Evolutionary conservation across 192 early-diverging fungal genomes (phyloP).

Genomic region (Podila epicladia): DNA sequence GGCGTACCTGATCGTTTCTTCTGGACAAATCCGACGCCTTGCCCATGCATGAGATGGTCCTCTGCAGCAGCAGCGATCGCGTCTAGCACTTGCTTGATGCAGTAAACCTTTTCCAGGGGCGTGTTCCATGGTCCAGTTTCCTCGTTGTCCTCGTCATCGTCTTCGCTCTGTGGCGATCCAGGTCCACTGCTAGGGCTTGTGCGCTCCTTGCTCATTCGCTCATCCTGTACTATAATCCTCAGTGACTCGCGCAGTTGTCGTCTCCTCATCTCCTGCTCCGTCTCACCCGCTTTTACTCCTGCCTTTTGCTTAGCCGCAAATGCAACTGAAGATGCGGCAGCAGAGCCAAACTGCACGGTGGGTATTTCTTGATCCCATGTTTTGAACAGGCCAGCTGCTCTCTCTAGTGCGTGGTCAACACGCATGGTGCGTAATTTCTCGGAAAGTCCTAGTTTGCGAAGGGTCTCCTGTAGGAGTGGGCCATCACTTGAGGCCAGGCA

Average conservation of each 20-base stretch:
- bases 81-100: slow-evolving; percentile 58
- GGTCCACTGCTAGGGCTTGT: neutral
- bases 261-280: slow-evolving; percentile 34
- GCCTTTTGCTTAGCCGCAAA: too few relatives aligned
- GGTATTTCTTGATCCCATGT: slow-evolving; percentile 37
- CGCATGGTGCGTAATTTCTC: slow-evolving; percentile 39
- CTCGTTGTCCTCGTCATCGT: slow-evolving; percentile 21
- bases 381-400: slow-evolving; percentile 40
- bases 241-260: slow-evolving; percentile 41
- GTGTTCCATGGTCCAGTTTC: slow-evolving; percentile 45
- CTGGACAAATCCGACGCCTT: slow-evolving; percentile 31
- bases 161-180: neutral
- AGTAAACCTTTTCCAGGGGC: slow-evolving; percentile 58
- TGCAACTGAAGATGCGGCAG: too few relatives aligned
- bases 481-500: slow-evolving; percentile 48
- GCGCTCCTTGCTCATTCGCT: slow-evolving; percentile 20
- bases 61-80: slow-evolving; percentile 53
- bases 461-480: slow-evolving; percentile 38
- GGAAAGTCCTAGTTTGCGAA: slow-evolving; percentile 45
- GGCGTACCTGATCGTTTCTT: slow-evolving; percentile 30
- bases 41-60: slow-evolving; percentile 46
- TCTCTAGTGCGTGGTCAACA: slow-evolving; percentile 29
- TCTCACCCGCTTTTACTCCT: slow-evolving; percentile 2
- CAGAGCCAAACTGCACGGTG: too few relatives aligned
- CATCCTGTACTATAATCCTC: slow-evolving; percentile 33